These are phyloP conservation scores for Solanum aculeatissimum DNA, from an alignment of 305 asterid genomes.

Conservation along the genomic window DNA sequence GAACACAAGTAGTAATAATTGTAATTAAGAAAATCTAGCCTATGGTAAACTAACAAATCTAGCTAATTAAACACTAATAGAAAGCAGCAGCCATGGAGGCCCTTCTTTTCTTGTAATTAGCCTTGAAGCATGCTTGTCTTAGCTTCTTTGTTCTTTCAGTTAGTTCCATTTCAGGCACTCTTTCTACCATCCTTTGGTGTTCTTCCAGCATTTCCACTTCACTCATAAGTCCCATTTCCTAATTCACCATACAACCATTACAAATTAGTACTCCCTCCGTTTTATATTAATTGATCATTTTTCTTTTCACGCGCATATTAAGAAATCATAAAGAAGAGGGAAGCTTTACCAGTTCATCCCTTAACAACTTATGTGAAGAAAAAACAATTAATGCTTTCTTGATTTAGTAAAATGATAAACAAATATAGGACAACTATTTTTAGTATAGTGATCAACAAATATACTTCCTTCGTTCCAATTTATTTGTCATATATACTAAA, in stretches of 20 bases:
- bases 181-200: constrained; percentile 51
- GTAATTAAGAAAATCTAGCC: neutral
- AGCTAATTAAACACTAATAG: neutral
- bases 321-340: too few relatives aligned
- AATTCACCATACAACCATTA: neutral
- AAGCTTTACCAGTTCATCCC: too few relatives aligned
- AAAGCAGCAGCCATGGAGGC: constrained; percentile 11
- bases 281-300: too few relatives aligned
- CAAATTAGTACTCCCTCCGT: too few relatives aligned
- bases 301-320: too few relatives aligned
- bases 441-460: too few relatives aligned
- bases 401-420: too few relatives aligned
- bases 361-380: too few relatives aligned
- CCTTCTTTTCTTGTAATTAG: constrained; percentile 78
- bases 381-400: too few relatives aligned
- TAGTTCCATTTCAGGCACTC: constrained; percentile 59
- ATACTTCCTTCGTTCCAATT: too few relatives aligned
- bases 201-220: constrained; percentile 68
- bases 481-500: too few relatives aligned
- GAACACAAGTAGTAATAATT: neutral
- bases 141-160: constrained; percentile 66
- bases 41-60: neutral
- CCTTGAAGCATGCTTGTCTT: constrained; percentile 87
- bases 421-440: too few relatives aligned
- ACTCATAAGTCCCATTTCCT: constrained; percentile 53